Percentiles rank a stretch among this genome's conserved stretches.
Evolutionary conservation across 768 basidiomycete genomes (phyloP).

Genomic region (Tylopilus felleus): DNA sequence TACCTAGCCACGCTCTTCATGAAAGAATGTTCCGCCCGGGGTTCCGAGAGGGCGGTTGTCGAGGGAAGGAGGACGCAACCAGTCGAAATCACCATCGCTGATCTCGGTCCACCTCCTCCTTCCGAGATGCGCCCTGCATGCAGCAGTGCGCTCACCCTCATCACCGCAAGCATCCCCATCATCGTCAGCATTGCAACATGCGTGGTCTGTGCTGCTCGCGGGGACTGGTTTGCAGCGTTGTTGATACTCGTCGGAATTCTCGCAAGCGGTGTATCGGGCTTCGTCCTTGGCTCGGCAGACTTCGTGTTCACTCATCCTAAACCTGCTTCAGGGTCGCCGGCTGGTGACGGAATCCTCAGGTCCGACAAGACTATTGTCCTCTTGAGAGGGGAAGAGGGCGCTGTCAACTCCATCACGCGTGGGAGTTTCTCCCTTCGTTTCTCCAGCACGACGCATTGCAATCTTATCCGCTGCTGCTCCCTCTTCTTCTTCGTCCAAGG

Average conservation of each 20-base stretch:
- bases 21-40: slow-evolving; percentile 13
- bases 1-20: slow-evolving; percentile 53
- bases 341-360: slow-evolving; percentile 30
- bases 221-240: slow-evolving; percentile 26
- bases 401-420: too few species aligned
- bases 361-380: slow-evolving; percentile 21
- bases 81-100: slow-evolving; percentile 7
- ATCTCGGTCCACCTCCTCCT: slow-evolving; percentile 7
- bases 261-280: slow-evolving; percentile 29
- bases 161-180: slow-evolving; percentile 22
- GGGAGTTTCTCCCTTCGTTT: slow-evolving; percentile 25
- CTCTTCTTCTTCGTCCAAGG: slow-evolving; percentile 22
- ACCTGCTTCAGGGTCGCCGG: slow-evolving; percentile 24
- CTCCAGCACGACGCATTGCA: slow-evolving; percentile 6
- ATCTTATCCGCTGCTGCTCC: slow-evolving; percentile 20
- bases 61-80: slow-evolving; percentile 10
- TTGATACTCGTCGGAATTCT: too few species aligned
- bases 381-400: slow-evolving; percentile 26
- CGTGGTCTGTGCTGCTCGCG: slow-evolving; percentile 16
- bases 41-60: slow-evolving; percentile 7
- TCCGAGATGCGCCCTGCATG: slow-evolving; percentile 5
- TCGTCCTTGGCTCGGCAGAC: too few species aligned
- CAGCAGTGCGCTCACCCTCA: background rate
- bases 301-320: too few species aligned
- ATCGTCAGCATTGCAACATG: slow-evolving; percentile 19